Evolutionary conservation across 108 stramenopile genomes (phyloP), one percentile per base, ranked within the genome.

Genomic region (Skeletonema potamos): DNA sequence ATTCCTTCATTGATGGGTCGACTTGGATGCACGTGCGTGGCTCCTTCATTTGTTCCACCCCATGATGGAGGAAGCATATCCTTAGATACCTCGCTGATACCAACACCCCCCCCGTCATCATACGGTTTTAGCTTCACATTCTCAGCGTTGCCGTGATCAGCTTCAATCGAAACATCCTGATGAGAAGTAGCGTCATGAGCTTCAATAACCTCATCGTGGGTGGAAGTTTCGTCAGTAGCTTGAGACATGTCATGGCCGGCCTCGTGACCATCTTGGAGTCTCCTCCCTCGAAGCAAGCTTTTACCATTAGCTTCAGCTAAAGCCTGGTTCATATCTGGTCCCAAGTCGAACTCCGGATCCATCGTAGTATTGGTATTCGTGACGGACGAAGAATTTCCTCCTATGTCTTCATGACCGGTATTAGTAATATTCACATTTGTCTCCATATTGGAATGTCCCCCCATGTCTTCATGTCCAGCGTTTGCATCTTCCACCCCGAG

Each of bases 21-120:
- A 9, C 22, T 51, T 51, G 48, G 48, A 22, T 51, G 48, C 6
- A 10, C 22, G 48, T 51, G 9, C 5, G 27, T 22, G 37, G 4
- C 58, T n/a, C n/a, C n/a, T n/a, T n/a, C n/a, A n/a, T n/a, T n/a
- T n/a, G 43, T 59, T 8, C 58, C 58, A 34, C 28, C n/a, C 27
- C 43, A 46, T 6, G n/a, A 17, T 59, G 58, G 8, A 46, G 27
- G 41, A 59, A 46, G 27, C 58, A 59, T 39, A 17, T 59, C 58
- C n/a, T 59, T 39, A 36, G n/a, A 46, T 3, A 18, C 58, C 17
- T 33, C 18, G 18, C 17, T 39, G 27, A 39, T 34, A 18, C 34
- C 6, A 10, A 46, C 10, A 43, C 58, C n/a, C 43, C 41, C 58
- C 2, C 58, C 36, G 18, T 59, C 58, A 5, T 59, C 48, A 9